Conservation (phyloP, 306 rosid species). For the Crataegus laevigata region DNA sequence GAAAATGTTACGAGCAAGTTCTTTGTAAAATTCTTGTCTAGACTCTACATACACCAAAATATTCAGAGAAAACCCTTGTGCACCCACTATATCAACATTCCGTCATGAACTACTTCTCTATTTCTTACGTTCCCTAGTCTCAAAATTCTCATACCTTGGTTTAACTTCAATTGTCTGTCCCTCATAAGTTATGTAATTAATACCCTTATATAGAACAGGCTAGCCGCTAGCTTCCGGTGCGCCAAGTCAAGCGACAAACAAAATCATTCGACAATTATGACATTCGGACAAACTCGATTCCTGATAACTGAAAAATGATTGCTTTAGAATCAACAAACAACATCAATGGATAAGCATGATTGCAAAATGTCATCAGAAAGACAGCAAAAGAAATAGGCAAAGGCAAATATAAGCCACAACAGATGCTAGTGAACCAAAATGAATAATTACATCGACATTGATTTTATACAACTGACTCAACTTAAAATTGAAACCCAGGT, state of each 20-base stretch:
- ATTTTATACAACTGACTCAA: not conserved
- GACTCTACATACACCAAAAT: no score
- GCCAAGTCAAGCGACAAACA: not conserved
- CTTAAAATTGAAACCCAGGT: not conserved
- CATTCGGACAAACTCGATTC: not conserved
- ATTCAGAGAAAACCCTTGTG: not conserved
- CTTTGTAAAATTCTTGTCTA: not conserved
- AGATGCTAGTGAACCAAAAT: not conserved
- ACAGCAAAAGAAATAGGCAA: not conserved
- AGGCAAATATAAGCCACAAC: not conserved
- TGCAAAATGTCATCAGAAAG: not conserved
- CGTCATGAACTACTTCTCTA: not conserved
- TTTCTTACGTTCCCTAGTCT: not conserved
- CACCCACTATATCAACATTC: not conserved
- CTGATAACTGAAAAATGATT: not conserved
- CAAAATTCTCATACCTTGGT: not conserved
- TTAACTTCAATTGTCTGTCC: not conserved
- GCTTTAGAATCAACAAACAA: not conserved
- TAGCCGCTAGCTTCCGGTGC: not conserved
- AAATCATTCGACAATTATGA: not conserved
- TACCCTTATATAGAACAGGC: not conserved
- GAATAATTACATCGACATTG: not conserved
- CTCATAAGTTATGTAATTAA: not conserved
- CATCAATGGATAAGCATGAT: not conserved
- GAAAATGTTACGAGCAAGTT: not conserved